Evolutionary conservation across 2,329 filamentous ascomycete species (phyloP), one percentile per base, ranked within the genome.

Genomic region (Fusarium illudens): DNA sequence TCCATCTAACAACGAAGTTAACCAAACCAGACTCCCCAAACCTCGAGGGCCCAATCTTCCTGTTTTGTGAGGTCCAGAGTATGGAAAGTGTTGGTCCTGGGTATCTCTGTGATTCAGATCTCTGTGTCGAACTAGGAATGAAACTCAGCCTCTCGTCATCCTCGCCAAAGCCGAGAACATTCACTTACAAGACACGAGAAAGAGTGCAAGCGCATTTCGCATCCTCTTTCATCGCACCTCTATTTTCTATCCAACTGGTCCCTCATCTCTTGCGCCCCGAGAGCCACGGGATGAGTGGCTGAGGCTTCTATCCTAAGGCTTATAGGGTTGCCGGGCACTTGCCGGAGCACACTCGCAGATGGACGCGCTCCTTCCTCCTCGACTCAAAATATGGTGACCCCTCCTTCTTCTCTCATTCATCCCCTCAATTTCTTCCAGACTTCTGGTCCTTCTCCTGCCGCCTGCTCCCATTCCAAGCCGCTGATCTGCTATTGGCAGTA

Each of bases 261-360:
- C 29, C 29, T 22, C 17, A 20, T 30, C 46, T 37, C 34, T 22
- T 19, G 34, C 12, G 25, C 7, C n/a, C 9, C 15, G 20, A 25
- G 51, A 22, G 13, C 20, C 37, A 25, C 37, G 20, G 30, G 30
- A 22, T 36, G 29, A 34, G 17, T 62, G 17, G 34, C 52, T 32
- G 27, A 42, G 27, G 22, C 44, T 62, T 32, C 15, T 34, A 51
- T 51, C 65, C 58, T 66, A 63, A 62, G 58, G 62, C 65, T 54
- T 36, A 30, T 44, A 58, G 27, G 32, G 37, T 22, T 49, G 22
- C 55, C 8, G 13, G 50, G 37, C 37, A 55, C 52, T 34, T 55
- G 37, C 52, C 37, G 27, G 39, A 27, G 57, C 44, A 52, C 33
- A 27, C 57, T 66, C 44, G 36, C 53, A 63, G 27, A 37, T 30